Conservation (phyloP, 1,284 basidiomycete species). For the Trametes versicolor region DNA sequence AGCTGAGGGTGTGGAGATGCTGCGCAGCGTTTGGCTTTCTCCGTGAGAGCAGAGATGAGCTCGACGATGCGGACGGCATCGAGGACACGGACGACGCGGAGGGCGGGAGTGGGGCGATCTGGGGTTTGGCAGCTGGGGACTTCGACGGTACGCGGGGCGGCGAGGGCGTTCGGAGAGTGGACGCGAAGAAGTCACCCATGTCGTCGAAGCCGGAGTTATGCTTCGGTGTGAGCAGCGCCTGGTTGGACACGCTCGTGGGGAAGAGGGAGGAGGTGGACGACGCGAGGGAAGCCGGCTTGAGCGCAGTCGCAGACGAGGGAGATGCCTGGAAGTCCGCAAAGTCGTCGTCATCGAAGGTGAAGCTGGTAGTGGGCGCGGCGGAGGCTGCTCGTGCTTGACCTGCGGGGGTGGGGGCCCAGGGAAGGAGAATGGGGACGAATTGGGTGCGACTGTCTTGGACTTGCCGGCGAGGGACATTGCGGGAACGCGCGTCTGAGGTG, state of each 20-base stretch:
- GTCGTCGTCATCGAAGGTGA: constrained; percentile 35
- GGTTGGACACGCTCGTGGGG: constrained; percentile 34
- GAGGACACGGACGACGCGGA: constrained; percentile 11
- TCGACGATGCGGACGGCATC: constrained; percentile 15
- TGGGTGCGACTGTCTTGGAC: constrained; percentile 20
- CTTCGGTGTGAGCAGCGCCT: constrained; percentile 36
- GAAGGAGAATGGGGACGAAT: constrained; percentile 15
- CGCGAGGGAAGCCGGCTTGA: constrained; percentile 10
- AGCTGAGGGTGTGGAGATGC: constrained; percentile 63
- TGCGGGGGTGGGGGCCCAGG: constrained; percentile 14
- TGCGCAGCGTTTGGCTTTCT: constrained; percentile 43
- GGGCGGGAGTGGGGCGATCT: constrained; percentile 4
- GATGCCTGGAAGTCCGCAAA: constrained; percentile 39
- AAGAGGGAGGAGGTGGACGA: constrained; percentile 39
- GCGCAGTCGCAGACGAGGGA: constrained; percentile 12
- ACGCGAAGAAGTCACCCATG: constrained; percentile 28
- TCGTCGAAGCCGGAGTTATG: constrained; percentile 34
- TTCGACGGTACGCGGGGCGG: constrained; percentile 39
- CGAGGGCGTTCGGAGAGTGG: constrained; percentile 39
- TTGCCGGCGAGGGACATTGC: constrained; percentile 3
- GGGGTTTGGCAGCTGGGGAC: constrained; percentile 23
- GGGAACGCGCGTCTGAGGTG: constrained; percentile 19
- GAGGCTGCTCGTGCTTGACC: not conserved
- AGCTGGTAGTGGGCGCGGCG: not conserved
- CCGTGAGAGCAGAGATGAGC: constrained; percentile 27